Conservation (phyloP, 1,284 basidiomycete genomes). For the Boletus smithii region DNA sequence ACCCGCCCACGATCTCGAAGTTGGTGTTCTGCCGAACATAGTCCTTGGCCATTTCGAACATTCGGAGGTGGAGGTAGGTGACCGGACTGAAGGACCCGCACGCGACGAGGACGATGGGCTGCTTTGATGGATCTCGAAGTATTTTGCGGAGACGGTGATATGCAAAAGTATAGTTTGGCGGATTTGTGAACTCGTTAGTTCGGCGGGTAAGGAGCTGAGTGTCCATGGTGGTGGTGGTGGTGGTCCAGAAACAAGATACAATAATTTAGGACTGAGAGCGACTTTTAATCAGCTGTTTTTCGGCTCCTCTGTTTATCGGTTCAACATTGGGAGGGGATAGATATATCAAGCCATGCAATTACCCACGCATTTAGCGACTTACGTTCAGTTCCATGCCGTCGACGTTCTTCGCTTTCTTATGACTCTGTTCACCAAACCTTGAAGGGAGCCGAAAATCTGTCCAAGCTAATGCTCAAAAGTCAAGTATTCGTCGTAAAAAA, state of each 20-base stretch:
- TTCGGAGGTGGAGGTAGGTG: constrained; percentile 82
- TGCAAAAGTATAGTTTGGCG: constrained; percentile 64
- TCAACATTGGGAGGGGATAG: not conserved
- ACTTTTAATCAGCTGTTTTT: too few relatives aligned
- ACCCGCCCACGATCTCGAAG: constrained; percentile 91
- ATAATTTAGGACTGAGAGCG: constrained; percentile 4
- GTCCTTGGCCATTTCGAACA: constrained; percentile 99
- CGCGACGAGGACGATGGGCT: constrained; percentile 73
- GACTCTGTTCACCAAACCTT: too few relatives aligned
- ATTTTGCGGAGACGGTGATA: constrained; percentile 56
- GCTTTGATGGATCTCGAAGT: constrained; percentile 62
- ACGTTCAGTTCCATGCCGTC: too few relatives aligned
- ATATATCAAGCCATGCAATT: constrained; percentile 19
- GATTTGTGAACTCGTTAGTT: constrained; percentile 42
- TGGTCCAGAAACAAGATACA: constrained; percentile 14
- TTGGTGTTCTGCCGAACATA: constrained; percentile 90
- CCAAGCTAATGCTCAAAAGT: too few relatives aligned
- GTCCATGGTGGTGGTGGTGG: constrained; percentile 28
- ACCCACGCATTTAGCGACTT: too few relatives aligned
- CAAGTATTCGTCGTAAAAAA: too few relatives aligned
- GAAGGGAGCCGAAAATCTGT: too few relatives aligned
- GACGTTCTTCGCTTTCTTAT: too few relatives aligned
- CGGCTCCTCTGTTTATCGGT: too few relatives aligned
- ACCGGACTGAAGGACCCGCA: constrained; percentile 82
- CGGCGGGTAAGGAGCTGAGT: constrained; percentile 18